Conservation (phyloP, 129 eudicot species). For the Centella asiatica region DNA sequence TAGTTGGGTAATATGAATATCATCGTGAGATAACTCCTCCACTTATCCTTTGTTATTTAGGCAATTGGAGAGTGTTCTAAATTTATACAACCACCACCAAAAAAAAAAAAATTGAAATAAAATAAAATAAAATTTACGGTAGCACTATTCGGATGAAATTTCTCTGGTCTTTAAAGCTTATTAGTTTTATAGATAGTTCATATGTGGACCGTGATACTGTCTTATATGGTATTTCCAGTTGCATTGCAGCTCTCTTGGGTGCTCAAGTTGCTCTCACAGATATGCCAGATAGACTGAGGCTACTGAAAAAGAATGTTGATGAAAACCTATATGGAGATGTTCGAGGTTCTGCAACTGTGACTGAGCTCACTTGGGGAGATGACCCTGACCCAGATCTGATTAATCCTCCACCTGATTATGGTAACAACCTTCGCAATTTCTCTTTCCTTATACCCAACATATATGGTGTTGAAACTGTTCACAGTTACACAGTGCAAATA, state of each 20-base stretch:
- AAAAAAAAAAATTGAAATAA: too few species aligned
- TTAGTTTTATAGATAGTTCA: not conserved
- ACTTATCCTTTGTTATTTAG: too few species aligned
- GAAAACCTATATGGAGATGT: conserved; percentile 60
- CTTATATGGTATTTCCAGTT: conserved; percentile 46
- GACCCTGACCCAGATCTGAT: conserved; percentile 39
- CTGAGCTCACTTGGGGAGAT: conserved; percentile 81
- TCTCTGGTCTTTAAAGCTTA: too few species aligned
- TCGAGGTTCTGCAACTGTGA: conserved; percentile 63
- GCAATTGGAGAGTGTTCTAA: too few species aligned
- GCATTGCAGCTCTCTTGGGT: conserved; percentile 94
- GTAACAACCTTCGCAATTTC: conserved; percentile 23
- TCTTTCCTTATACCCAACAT: not conserved
- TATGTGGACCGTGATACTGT: not conserved
- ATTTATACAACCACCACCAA: too few species aligned
- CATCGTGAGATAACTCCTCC: not conserved
- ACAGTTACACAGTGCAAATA: not conserved
- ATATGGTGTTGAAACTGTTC: not conserved
- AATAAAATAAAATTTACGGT: too few species aligned
- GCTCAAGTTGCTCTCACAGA: conserved; percentile 77
- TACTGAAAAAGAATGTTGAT: conserved; percentile 72
- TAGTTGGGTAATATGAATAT: conserved; percentile 58
- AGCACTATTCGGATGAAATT: not conserved
- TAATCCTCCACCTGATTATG: conserved; percentile 71
- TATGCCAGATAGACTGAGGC: conserved; percentile 79